phyloP scores from a whole-genome alignment of 2,329 filamentous ascomycete species.

The Penicillium hordei region DNA sequence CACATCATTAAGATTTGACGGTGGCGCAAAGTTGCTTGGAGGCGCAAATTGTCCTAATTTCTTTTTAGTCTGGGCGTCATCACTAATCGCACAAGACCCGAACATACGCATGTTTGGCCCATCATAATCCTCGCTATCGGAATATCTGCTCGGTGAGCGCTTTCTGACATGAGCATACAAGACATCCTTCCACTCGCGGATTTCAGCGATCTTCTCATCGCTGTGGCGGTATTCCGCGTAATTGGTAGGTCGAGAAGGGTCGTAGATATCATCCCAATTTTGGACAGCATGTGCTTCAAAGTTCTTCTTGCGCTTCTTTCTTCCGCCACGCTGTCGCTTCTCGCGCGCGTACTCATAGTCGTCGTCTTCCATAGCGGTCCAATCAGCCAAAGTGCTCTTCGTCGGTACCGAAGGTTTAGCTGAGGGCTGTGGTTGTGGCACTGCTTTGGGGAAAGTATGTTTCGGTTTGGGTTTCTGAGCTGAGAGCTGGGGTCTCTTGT shows the following conservation, averaged over 20 bases:
- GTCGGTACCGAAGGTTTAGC: constrained; percentile 37
- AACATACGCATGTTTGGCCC: constrained; percentile 49
- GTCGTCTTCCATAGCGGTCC: constrained; percentile 78
- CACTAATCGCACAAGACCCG: background rate
- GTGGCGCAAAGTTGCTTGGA: constrained; percentile 55
- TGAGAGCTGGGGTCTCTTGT: constrained; percentile 70
- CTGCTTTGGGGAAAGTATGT: constrained; percentile 55
- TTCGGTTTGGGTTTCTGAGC: constrained; percentile 64
- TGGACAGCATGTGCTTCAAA: constrained; percentile 58
- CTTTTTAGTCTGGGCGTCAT: background rate
- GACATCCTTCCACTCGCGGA: constrained; percentile 80
- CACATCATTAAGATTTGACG: constrained; percentile 43
- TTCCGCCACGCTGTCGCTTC: constrained; percentile 72
- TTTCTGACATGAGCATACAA: constrained; percentile 70
- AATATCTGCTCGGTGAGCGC: constrained; percentile 45
- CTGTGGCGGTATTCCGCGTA: constrained; percentile 82
- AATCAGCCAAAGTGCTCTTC: constrained; percentile 76
- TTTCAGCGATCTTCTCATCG: constrained; percentile 77
- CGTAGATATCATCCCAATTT: constrained; percentile 93
- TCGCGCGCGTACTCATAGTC: constrained; percentile 64
- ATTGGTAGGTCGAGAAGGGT: constrained; percentile 76
- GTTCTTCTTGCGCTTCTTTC: constrained; percentile 76
- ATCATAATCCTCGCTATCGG: constrained; percentile 53
- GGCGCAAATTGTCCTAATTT: constrained; percentile 51
- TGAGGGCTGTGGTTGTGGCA: constrained; percentile 30